Conservation (phyloP, 2,329 filamentous ascomycete genomes). For the Exophiala mesophila region DNA sequence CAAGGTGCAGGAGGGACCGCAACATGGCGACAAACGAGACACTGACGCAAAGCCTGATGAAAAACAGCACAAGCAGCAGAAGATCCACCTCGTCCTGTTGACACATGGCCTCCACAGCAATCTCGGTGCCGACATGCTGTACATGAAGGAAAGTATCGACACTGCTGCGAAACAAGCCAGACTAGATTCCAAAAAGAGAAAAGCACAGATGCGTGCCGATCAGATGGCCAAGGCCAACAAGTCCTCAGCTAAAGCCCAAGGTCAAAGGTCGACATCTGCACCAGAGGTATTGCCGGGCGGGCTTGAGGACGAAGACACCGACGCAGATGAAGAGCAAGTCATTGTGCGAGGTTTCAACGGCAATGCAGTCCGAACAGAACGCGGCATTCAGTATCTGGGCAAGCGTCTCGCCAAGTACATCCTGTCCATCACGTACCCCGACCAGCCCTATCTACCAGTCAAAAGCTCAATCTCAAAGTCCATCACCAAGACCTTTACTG, state of each 20-base stretch:
- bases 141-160: constrained; percentile 95
- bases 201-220: constrained; percentile 45
- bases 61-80: constrained; percentile 58
- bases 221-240: constrained; percentile 29
- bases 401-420: constrained; percentile 91
- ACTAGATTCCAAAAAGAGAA: constrained; percentile 60
- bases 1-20: constrained; percentile 24
- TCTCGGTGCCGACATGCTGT: constrained; percentile 92
- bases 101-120: constrained; percentile 97
- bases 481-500: constrained; percentile 45
- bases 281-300: constrained; percentile 22
- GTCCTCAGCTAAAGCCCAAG: constrained; percentile 16
- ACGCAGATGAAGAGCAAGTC: constrained; percentile 48
- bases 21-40: constrained; percentile 19
- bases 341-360: constrained; percentile 53
- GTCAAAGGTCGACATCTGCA: constrained; percentile 19
- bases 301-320: constrained; percentile 36
- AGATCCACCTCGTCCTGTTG: constrained; percentile 82
- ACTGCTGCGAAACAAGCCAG: constrained; percentile 69
- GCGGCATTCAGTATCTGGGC: constrained; percentile 93
- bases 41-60: constrained; percentile 23
- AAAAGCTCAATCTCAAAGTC: constrained; percentile 50
- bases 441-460: constrained; percentile 77
- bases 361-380: constrained; percentile 70
- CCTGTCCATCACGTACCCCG: constrained; percentile 83